Conservation (phyloP, 257 asterid genomes). For the Penstemon eatonii region DNA sequence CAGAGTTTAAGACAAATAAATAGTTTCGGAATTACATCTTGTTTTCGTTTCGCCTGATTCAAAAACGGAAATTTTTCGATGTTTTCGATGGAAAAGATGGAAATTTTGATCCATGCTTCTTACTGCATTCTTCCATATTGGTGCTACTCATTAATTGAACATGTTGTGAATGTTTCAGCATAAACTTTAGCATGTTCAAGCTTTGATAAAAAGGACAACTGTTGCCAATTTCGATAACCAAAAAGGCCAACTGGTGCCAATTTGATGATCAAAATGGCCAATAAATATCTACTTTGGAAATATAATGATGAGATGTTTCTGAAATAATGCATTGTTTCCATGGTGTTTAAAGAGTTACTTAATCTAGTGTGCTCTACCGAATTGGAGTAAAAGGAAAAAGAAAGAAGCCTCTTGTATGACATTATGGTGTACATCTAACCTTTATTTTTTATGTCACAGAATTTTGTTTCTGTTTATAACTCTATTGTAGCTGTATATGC, state of each 20-base stretch:
- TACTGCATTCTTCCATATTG: constrained; percentile 4
- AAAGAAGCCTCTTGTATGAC: background rate
- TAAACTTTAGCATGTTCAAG: background rate
- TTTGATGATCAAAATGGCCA: background rate
- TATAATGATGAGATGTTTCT: background rate
- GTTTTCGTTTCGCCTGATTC: too few species aligned
- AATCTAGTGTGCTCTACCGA: too few species aligned
- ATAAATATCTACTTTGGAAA: background rate
- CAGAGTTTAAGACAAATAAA: too few species aligned
- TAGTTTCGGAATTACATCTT: too few species aligned
- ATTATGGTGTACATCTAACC: background rate
- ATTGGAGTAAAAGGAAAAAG: background rate
- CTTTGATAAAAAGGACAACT: background rate
- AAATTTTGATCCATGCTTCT: too few species aligned
- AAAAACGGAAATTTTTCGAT: too few species aligned
- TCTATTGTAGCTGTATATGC: background rate
- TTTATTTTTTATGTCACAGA: background rate
- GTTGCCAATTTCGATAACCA: background rate
- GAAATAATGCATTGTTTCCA: background rate
- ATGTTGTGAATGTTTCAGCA: background rate
- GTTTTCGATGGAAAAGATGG: too few species aligned
- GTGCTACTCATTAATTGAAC: too few species aligned
- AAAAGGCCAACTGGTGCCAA: background rate
- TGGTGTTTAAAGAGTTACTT: background rate
- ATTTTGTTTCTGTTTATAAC: background rate